Evolutionary conservation across 2,329 filamentous ascomycete species (phyloP).

Genomic region (Ascochyta koolunga): DNA sequence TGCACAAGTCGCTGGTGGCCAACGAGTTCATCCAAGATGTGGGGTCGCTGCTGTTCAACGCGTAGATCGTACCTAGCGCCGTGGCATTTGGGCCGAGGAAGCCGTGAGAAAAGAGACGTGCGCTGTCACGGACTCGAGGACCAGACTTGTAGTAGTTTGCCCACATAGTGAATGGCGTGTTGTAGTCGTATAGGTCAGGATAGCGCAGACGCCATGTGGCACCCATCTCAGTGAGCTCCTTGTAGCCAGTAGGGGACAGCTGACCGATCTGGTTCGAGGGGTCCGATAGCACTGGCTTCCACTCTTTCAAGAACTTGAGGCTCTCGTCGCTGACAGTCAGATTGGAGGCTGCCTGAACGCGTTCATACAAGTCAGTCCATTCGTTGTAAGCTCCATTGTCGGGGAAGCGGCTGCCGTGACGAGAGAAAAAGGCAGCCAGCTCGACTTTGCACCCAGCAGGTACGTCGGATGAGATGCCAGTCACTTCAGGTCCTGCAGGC

Average conservation of each 20-base stretch:
- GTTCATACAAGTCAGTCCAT: slow-evolving; percentile 54
- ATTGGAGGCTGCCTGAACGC: slow-evolving; percentile 59
- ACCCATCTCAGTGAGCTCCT: slow-evolving; percentile 65
- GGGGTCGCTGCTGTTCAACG: slow-evolving; percentile 63
- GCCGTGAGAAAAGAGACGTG: slow-evolving; percentile 65
- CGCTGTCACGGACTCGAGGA: slow-evolving; percentile 66
- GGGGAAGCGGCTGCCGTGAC: slow-evolving; percentile 69
- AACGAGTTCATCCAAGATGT: slow-evolving; percentile 66
- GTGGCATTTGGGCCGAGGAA: slow-evolving; percentile 64
- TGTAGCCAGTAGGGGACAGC: slow-evolving; percentile 66
- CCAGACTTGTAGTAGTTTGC: slow-evolving; percentile 64
- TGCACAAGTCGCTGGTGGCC: slow-evolving; percentile 67
- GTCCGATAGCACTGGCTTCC: slow-evolving; percentile 64
- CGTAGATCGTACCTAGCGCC: slow-evolving; percentile 61
- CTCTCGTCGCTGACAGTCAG: slow-evolving; percentile 59
- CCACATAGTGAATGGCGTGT: slow-evolving; percentile 64
- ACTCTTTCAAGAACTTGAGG: slow-evolving; percentile 63
- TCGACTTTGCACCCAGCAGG: slow-evolving; percentile 65
- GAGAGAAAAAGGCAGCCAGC: slow-evolving; percentile 64
- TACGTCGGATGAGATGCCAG: slow-evolving; percentile 59
- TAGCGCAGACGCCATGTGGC: slow-evolving; percentile 55
- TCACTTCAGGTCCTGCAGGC: slow-evolving; percentile 60
- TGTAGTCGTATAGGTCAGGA: slow-evolving; percentile 57
- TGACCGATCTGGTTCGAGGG: slow-evolving; percentile 63
- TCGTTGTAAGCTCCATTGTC: slow-evolving; percentile 64